Evolutionary conservation across 1,139 yeast genomes (phyloP).

Genomic region (Pichia cactophila): DNA sequence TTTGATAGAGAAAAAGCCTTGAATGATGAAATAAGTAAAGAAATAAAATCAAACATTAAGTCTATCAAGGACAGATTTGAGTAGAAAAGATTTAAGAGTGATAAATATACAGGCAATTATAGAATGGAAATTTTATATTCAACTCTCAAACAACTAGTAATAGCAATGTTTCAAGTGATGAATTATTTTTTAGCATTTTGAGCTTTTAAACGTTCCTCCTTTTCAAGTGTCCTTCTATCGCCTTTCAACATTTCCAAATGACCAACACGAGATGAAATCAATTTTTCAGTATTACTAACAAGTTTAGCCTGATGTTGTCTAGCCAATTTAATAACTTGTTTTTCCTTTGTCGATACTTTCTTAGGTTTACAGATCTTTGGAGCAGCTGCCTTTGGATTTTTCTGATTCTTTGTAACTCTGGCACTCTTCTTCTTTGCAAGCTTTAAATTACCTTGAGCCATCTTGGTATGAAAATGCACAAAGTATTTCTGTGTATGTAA

Average conservation of each 20-base stretch:
- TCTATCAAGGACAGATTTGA: conserved; percentile 16
- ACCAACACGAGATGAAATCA: conserved; percentile 87
- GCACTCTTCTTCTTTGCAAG: conserved; percentile 39
- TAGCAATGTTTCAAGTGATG: too few species aligned
- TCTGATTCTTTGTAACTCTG: conserved; percentile 45
- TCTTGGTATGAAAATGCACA: conserved; percentile 17
- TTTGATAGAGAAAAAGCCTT: conserved; percentile 20
- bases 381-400: conserved; percentile 66
- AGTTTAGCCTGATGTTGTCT: conserved; percentile 40
- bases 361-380: conserved; percentile 69
- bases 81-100: conserved; percentile 2
- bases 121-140: neutral
- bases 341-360: conserved; percentile 39
- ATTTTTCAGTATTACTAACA: conserved; percentile 59
- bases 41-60: conserved; percentile 18
- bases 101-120: neutral
- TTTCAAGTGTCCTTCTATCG: conserved; percentile 77
- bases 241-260: conserved; percentile 89
- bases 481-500: too few species aligned
- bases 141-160: too few species aligned
- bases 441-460: conserved; percentile 53
- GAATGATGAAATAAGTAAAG: conserved; percentile 20
- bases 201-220: conserved; percentile 29
- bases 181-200: conserved; percentile 1
- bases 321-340: conserved; percentile 40